Evolutionary conservation across 2,329 filamentous ascomycete genomes (phyloP), one percentile per base, ranked within the genome.

Genomic region (Apiospora marii): DNA sequence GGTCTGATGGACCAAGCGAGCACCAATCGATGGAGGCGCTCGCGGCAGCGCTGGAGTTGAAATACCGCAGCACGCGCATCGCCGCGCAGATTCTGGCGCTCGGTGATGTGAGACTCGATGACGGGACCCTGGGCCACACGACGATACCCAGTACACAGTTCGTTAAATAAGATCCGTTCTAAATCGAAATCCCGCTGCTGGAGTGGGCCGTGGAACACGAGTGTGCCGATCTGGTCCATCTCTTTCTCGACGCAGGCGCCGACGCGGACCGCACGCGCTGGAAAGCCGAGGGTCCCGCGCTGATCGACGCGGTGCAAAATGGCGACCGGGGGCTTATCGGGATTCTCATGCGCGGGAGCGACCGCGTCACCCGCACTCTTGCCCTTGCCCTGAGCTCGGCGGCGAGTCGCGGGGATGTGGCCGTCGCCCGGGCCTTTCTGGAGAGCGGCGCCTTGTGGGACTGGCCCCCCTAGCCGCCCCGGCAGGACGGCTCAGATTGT

Each of bases 121-220:
- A 48, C n/a, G 34, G 27, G 34, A 68, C 49, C 53, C 41, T 68
- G 6, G 19, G 27, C 37, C 41, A 43, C 24, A 10, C 12, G 3
- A 30, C 30, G 24, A n/a, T 49, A 8, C 16, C 43, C 48, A 4
- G 41, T 10, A 14, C 41, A n/a, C 19, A 30, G 24, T 69, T 27
- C 22, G n/a, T 46, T 3, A 4, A 14, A 7, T 41, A 19, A 14
- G 12, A 14, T 19, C 8, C 13, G 13, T 8, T 3, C 3, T 19
- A 1, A 24, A 49, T 48, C 14, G 13, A n/a, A 3, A 7, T 71
- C 16, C 46, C 48, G 34, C 70, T 61, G 53, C 19, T 71, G 19
- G 70, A 71, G n/a, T 71, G 70, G 64, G 70, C 64, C 24, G 48
- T 64, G 19, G 64, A 71, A 24, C 43, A 68, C 30, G 46, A 53